Base-by-base conservation (phyloP, 1,284 basidiomycete species). In the Hymenochaete sp. region DNA sequence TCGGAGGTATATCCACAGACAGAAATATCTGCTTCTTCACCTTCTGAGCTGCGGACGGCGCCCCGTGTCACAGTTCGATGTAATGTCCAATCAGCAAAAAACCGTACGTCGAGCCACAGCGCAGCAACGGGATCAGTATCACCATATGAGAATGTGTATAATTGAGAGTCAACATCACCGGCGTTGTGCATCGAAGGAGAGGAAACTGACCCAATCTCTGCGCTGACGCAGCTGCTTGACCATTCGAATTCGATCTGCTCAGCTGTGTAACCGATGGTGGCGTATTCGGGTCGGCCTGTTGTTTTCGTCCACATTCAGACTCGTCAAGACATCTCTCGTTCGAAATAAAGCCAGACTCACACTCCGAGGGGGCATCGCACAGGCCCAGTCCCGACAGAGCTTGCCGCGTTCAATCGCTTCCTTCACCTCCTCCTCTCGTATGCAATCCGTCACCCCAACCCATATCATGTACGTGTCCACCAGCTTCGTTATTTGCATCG, bases 391-490 rank as follows among this genome's bases (percentile, higher is more conserved):
- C 47, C 66, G 72, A 52, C 77, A 77, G 36, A 91, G 63, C 37
- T 59, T 67, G 31, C 82, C 85, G 33, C 68, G 64, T 33, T 62
- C 57, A 2, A 71, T 62, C 22, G 74, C 75, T 49, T 75, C 73
- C 40, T 64, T n/a, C 5, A 19, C 5, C 5, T 35, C 32, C n/a
- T n/a, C n/a, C n/a, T n/a, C n/a, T n/a, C n/a, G 62, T 24, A 61
- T 52, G 25, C 62, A 64, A 27, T 72, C 70, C n/a, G 74, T 78
- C 5, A 67, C 67, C 1, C 87, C 86, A 33, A 84, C 68, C 88
- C 88, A 92, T 37, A 92, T 59, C 77, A 92, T 82, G 59, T 83
- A 86, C 42, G 86, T 85, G 56, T 77, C 75, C 26, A 75, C 72
- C 29, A 91, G 62, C 35, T 67, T 67, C 35, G 80, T 89, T 47